Evolutionary conservation across 2,329 filamentous ascomycete genomes (phyloP).

Genomic region (Escovopsis sp.): DNA sequence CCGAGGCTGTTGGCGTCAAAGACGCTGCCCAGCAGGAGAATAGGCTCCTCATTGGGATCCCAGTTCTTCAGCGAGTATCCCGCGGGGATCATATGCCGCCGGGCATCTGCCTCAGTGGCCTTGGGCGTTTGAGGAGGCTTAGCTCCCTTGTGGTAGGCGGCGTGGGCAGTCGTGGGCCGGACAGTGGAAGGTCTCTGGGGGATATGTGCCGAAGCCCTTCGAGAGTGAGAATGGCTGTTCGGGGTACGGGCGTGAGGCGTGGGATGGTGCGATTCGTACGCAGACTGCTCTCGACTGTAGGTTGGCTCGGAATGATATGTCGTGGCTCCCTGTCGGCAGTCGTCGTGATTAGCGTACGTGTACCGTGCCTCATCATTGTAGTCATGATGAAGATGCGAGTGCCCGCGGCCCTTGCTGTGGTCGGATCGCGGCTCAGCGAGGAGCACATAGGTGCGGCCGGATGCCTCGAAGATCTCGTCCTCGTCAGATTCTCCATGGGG

Average conservation of each 20-base stretch:
- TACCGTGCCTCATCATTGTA: conserved; percentile 37
- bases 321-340: conserved; percentile 35
- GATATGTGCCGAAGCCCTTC: conserved; percentile 33
- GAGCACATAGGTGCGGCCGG: conserved; percentile 38
- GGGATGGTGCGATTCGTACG: conserved; percentile 29
- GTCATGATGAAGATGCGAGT: conserved; percentile 24
- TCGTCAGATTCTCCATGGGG: conserved; percentile 49
- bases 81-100: conserved; percentile 59
- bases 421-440: conserved; percentile 30
- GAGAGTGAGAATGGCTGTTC: conserved; percentile 28
- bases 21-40: conserved; percentile 85
- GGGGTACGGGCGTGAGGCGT: conserved; percentile 21
- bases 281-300: conserved; percentile 17
- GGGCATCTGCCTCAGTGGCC: conserved; percentile 46
- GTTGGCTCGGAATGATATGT: conserved; percentile 21
- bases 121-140: conserved; percentile 23
- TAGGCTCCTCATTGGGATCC: conserved; percentile 88
- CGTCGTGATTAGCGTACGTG: conserved; percentile 46
- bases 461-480: conserved; percentile 43
- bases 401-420: conserved; percentile 13
- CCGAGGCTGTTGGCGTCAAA: conserved; percentile 96
- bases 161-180: conserved; percentile 24
- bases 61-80: conserved; percentile 97
- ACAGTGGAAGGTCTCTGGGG: conserved; percentile 39
- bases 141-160: conserved; percentile 7